Conservation (phyloP, 176 grass and related monocot genomes). For the Raddia distichophylla region DNA sequence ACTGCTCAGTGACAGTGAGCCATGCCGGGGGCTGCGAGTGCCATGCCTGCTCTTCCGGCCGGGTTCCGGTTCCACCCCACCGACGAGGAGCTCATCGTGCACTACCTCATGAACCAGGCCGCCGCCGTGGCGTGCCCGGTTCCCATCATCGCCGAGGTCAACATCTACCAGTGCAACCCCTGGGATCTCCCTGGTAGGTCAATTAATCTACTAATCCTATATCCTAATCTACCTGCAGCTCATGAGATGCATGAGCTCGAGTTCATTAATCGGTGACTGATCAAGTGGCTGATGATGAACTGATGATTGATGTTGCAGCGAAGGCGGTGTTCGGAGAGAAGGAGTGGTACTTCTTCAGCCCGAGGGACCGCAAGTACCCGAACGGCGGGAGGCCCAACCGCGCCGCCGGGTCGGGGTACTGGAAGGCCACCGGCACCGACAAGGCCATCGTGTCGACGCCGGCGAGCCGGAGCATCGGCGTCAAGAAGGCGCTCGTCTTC, state of each 20-base stretch:
- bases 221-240: too few species aligned
- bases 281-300: background rate
- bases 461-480: slow-evolving; percentile 33
- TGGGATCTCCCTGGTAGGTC: slow-evolving; percentile 80
- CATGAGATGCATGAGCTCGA: too few species aligned
- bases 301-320: slow-evolving; percentile 1
- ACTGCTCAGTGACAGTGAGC: background rate
- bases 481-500: slow-evolving; percentile 66
- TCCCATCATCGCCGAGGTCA: slow-evolving; percentile 82
- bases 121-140: slow-evolving; percentile 43
- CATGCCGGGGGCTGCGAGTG: slow-evolving; percentile 6
- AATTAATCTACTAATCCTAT: background rate
- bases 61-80: slow-evolving; percentile 94
- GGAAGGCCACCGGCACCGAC: slow-evolving; percentile 80
- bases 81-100: slow-evolving; percentile 79
- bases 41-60: slow-evolving; percentile 50
- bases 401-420: slow-evolving; percentile 59
- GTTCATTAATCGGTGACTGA: too few species aligned
- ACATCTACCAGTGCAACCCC: slow-evolving; percentile 89
- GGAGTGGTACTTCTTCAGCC: slow-evolving; percentile 85
- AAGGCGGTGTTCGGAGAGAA: slow-evolving; percentile 53
- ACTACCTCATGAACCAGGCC: slow-evolving; percentile 69
- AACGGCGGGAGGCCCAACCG: slow-evolving; percentile 65
- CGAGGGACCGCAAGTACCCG: slow-evolving; percentile 70
- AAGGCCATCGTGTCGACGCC: slow-evolving; percentile 45